These are phyloP conservation scores for Heterotrichella gracilis DNA, from an alignment of 352 stramenopile species.

Conservation along the genomic window DNA sequence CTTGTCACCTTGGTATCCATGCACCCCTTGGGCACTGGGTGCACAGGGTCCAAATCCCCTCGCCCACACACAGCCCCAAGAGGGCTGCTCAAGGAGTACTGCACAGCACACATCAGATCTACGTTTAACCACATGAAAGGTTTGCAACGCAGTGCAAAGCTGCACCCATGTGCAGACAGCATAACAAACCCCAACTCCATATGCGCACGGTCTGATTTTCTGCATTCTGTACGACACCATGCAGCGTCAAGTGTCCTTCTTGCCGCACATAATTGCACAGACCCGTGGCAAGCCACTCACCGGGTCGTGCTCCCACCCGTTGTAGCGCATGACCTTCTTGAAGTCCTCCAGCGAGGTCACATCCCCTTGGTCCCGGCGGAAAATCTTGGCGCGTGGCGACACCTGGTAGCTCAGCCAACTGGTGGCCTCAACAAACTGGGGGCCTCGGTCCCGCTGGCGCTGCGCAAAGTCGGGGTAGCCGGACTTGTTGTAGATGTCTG, in stretches of 20 bases:
- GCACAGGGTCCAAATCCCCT: slow-evolving; percentile 29
- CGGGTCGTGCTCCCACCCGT: slow-evolving; percentile 29
- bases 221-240: too few relatives aligned
- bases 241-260: background rate
- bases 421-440: slow-evolving; percentile 17
- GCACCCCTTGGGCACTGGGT: slow-evolving; percentile 25
- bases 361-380: slow-evolving; percentile 25
- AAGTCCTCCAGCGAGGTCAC: slow-evolving; percentile 27
- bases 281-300: slow-evolving; percentile 24
- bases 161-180: too few relatives aligned
- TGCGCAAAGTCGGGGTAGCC: too few relatives aligned
- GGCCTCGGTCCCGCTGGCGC: slow-evolving; percentile 15
- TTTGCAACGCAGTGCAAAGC: too few relatives aligned
- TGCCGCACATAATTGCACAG: slow-evolving; percentile 21
- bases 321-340: slow-evolving; percentile 32
- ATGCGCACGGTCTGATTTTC: too few relatives aligned
- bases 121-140: too few relatives aligned
- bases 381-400: slow-evolving; percentile 27
- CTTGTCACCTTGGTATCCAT: slow-evolving; percentile 39
- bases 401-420: slow-evolving; percentile 19
- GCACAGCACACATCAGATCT: background rate
- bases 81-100: slow-evolving; percentile 13
- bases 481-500: slow-evolving; percentile 27
- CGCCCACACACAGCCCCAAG: slow-evolving; percentile 27
- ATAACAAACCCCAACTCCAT: too few relatives aligned